phyloP scores from a whole-genome alignment of 2,329 filamentous ascomycete genomes.

The Fusarium xylarioides region DNA sequence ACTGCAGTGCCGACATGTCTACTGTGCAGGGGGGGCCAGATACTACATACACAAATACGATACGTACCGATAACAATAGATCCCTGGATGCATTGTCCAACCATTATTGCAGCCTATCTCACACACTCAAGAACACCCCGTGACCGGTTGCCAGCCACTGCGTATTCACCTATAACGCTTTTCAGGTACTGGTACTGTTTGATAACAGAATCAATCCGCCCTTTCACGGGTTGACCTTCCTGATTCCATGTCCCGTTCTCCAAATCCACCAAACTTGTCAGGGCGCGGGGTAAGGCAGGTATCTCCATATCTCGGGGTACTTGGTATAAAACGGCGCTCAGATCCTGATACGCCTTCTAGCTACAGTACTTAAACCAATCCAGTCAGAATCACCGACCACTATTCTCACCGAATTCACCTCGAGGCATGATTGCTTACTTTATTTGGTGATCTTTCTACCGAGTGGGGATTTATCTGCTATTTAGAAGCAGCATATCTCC shows the following conservation, averaged over 20 bases:
- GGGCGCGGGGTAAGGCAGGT: conserved; percentile 14
- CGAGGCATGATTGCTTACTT: conserved; percentile 1
- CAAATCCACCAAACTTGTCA: conserved; percentile 6
- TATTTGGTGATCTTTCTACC: not conserved
- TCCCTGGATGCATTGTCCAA: conserved; percentile 9
- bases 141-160: not conserved
- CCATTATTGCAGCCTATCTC: not conserved
- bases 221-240: conserved; percentile 29
- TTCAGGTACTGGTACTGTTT: not conserved
- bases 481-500: not conserved
- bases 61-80: conserved; percentile 6
- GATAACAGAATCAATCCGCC: not conserved
- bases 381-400: conserved; percentile 8
- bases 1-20: conserved; percentile 13
- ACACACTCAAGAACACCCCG: not conserved
- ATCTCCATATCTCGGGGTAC: conserved; percentile 21
- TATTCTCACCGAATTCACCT: conserved; percentile 22
- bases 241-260: conserved; percentile 16
- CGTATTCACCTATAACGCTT: not conserved
- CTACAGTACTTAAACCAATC: conserved; percentile 14
- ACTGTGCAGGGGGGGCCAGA: not conserved
- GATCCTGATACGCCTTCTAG: conserved; percentile 12
- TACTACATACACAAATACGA: not conserved
- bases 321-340: not conserved
- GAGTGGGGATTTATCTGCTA: not conserved